Conservation (phyloP, 352 stramenopile species). For the Peronospora tabacina region DNA sequence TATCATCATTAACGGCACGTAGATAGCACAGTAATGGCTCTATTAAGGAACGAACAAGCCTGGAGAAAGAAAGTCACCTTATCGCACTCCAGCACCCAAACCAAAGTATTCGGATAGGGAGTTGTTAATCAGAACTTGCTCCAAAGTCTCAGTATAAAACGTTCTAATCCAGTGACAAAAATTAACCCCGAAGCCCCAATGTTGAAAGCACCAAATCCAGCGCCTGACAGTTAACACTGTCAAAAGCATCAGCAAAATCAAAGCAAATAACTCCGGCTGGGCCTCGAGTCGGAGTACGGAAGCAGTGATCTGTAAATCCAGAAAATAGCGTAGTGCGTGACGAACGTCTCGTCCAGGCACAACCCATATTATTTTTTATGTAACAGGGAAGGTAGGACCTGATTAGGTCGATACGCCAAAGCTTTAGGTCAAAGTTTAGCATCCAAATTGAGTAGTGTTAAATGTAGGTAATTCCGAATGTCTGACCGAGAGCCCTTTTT, state of each 20-base stretch:
- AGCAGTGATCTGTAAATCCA: neutral
- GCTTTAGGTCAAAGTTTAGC: neutral
- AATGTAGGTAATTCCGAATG: neutral
- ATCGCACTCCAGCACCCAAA: too few species aligned
- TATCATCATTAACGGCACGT: neutral
- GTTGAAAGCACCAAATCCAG: too few species aligned
- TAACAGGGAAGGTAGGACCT: neutral
- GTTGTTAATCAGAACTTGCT: too few species aligned
- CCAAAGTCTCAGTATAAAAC: too few species aligned
- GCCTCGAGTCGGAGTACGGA: neutral
- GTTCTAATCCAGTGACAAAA: neutral
- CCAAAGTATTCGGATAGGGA: too few species aligned
- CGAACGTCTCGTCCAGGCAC: neutral
- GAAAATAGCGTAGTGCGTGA: too few species aligned
- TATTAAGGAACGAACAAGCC: too few species aligned
- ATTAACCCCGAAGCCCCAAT: too few species aligned
- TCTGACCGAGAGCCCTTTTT: too few species aligned
- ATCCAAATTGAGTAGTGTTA: neutral
- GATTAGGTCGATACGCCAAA: neutral
- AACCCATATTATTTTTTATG: too few species aligned
- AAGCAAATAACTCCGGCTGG: neutral
- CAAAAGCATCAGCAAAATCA: constrained; percentile 1
- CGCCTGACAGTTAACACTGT: neutral
- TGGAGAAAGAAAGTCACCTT: too few species aligned
- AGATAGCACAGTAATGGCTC: neutral